Evolutionary conservation across 768 basidiomycete species (phyloP), one percentile per base, ranked within the genome.

Genomic region (Pleurotus citrinopileatus): DNA sequence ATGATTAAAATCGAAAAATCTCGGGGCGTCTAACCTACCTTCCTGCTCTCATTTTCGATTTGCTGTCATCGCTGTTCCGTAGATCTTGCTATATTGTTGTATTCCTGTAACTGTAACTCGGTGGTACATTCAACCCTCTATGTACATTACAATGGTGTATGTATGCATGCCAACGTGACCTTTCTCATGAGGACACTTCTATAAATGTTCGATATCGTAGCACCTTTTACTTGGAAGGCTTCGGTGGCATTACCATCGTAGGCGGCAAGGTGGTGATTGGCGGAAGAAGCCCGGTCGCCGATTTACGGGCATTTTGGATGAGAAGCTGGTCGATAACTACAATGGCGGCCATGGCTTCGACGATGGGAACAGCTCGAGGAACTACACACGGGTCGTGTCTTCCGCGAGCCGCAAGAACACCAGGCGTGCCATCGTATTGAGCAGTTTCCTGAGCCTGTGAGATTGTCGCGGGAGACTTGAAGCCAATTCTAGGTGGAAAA

Each of bases 401-500:
- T 10, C 97, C 97, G 27, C 93, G 81, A 32, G 97, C 90, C 10
- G 94, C 94, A 51, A 99, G 81, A 34, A 80, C 81, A 22, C 97
- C 97, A 1, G 83, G 75, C 8, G 91, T 90, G 25, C 97, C 97
- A 65, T 97, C 87, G 69, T 99, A 99, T 69, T 91, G 88, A 9
- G 89, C 93, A 22, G 97, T 99, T 44, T 76, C 68, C 71, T 99
- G 97, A 25, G 84, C 76, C 67, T 91, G 94, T 20, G 94, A 91
- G 67, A 99, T 99, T 53, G 97, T 99, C 43, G 97, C 97, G 53
- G 97, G 97, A 15, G 93, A 93, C 74, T 99, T 99, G 83, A 99
- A 99, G 8, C 90, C 95, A 61, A 98, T 80, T 54, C 94, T 97
- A 54, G 9, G 46, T 10, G 44, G 26, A 36, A 8, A 15, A 17